Percentiles rank a stretch among this genome's conserved stretches.
Conservation (phyloP, 306 rosid species). For the Fagus crenata region DNA sequence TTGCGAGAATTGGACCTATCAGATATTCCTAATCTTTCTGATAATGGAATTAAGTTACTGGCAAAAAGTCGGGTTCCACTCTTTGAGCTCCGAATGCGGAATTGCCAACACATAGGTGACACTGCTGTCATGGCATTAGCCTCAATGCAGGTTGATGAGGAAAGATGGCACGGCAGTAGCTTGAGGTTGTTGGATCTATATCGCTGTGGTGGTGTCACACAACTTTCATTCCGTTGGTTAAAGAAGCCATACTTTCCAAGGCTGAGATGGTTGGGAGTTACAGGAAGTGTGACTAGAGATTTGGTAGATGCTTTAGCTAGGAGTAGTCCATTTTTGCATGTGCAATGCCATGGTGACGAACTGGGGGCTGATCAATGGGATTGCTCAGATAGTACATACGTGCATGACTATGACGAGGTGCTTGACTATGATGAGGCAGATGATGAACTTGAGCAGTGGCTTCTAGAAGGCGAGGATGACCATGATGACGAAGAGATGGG, state of each 20-base stretch:
- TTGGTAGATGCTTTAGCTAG: slow-evolving; percentile 81
- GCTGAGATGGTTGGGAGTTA: slow-evolving; percentile 89
- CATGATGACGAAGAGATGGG: slow-evolving; percentile 66
- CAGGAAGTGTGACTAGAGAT: slow-evolving; percentile 73
- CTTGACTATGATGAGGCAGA: slow-evolving; percentile 3
- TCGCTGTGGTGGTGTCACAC: slow-evolving; percentile 87
- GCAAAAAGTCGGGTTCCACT: slow-evolving; percentile 67
- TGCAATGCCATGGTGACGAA: slow-evolving; percentile 83
- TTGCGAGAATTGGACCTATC: slow-evolving; percentile 85
- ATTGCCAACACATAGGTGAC: slow-evolving; percentile 80
- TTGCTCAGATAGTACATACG: slow-evolving; percentile 47
- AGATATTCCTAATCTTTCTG: slow-evolving; percentile 80
- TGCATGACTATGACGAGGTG: slow-evolving; percentile 68
- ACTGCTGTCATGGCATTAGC: slow-evolving; percentile 85
- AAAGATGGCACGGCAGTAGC: slow-evolving; percentile 69
- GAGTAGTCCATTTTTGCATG: slow-evolving; percentile 80
- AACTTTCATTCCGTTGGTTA: slow-evolving; percentile 74
- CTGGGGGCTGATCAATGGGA: slow-evolving; percentile 69
- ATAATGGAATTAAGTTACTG: slow-evolving; percentile 60
- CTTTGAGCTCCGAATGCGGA: slow-evolving; percentile 73
- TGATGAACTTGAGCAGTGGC: slow-evolving; percentile 87
- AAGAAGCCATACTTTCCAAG: slow-evolving; percentile 95
- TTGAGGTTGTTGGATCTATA: slow-evolving; percentile 74
- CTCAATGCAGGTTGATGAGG: slow-evolving; percentile 79
- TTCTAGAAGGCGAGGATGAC: slow-evolving; percentile 58